Evolutionary conservation across 2,329 filamentous ascomycete genomes (phyloP).

Genomic region (Calonectria hawksworthii): DNA sequence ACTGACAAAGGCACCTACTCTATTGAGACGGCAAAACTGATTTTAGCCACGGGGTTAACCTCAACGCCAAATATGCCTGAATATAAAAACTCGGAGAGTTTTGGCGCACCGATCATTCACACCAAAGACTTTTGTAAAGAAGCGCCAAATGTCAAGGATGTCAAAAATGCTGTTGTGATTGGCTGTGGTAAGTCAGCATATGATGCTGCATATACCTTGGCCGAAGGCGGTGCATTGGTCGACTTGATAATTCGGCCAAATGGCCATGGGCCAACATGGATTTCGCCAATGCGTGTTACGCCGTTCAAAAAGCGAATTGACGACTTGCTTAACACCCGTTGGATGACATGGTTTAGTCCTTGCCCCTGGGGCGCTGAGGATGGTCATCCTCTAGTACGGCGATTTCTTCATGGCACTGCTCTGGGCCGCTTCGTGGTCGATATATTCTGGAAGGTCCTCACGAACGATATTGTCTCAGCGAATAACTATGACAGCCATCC

Average conservation of each 20-base stretch:
- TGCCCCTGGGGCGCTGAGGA: slow-evolving; percentile 74
- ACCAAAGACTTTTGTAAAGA: slow-evolving; percentile 55
- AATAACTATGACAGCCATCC: slow-evolving; percentile 62
- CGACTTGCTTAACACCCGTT: slow-evolving; percentile 64
- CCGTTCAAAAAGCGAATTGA: slow-evolving; percentile 73
- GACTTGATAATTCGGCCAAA: slow-evolving; percentile 64
- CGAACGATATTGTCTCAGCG: slow-evolving; percentile 59
- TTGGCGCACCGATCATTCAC: slow-evolving; percentile 58
- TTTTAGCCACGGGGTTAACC: slow-evolving; percentile 64
- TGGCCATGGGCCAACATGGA: slow-evolving; percentile 68
- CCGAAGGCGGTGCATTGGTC: slow-evolving; percentile 60
- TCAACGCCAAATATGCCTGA: slow-evolving; percentile 58
- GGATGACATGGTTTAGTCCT: slow-evolving; percentile 75
- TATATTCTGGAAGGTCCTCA: slow-evolving; percentile 64
- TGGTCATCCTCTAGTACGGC: slow-evolving; percentile 61
- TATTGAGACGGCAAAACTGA: slow-evolving; percentile 54
- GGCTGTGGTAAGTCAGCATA: slow-evolving; percentile 71
- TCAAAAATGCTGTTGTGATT: slow-evolving; percentile 60
- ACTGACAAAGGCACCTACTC: neutral
- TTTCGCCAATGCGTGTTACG: slow-evolving; percentile 71
- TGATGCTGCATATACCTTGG: slow-evolving; percentile 70
- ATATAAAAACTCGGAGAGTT: slow-evolving; percentile 53
- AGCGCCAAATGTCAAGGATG: slow-evolving; percentile 48
- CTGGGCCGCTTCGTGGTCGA: slow-evolving; percentile 63
- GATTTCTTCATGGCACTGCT: slow-evolving; percentile 64